phyloP scores from a whole-genome alignment of 2,329 filamentous ascomycete species.

The Penicillium sp. region DNA sequence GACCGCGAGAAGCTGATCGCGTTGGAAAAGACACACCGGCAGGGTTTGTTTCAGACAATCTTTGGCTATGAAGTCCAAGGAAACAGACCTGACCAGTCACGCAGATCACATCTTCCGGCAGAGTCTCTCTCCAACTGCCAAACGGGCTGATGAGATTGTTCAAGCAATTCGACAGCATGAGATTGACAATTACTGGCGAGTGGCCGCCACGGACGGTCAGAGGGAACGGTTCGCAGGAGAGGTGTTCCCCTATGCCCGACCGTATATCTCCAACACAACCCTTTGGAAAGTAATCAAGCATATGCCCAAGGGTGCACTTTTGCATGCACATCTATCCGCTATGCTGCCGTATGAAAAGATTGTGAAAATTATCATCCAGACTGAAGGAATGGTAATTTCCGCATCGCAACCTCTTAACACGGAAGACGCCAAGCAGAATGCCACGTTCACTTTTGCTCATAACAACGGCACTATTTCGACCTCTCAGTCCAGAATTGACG shows the following conservation, averaged over 20 bases:
- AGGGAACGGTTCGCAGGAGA: slow-evolving; percentile 62
- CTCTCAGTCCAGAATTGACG: neutral
- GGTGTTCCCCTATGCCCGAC: slow-evolving; percentile 84
- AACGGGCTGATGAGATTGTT: slow-evolving; percentile 59
- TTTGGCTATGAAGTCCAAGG: neutral
- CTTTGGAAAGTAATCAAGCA: slow-evolving; percentile 77
- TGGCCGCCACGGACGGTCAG: slow-evolving; percentile 9
- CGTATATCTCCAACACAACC: slow-evolving; percentile 78
- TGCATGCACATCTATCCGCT: slow-evolving; percentile 79
- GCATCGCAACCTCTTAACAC: neutral
- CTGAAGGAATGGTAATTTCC: neutral
- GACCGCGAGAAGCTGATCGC: slow-evolving; percentile 70
- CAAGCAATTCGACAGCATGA: slow-evolving; percentile 42
- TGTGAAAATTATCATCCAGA: neutral
- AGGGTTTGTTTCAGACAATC: slow-evolving; percentile 54
- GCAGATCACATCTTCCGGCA: slow-evolving; percentile 25
- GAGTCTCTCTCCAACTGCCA: slow-evolving; percentile 67
- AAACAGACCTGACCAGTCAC: neutral
- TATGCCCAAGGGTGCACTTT: slow-evolving; percentile 73
- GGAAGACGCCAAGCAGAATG: neutral
- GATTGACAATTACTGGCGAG: slow-evolving; percentile 20
- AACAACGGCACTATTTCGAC: neutral
- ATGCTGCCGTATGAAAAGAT: slow-evolving; percentile 73
- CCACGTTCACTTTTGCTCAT: neutral
- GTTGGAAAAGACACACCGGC: slow-evolving; percentile 75